Evolutionary conservation across 164 flowering plant genomes (phyloP).

Genomic region (Stephania cephalantha): DNA sequence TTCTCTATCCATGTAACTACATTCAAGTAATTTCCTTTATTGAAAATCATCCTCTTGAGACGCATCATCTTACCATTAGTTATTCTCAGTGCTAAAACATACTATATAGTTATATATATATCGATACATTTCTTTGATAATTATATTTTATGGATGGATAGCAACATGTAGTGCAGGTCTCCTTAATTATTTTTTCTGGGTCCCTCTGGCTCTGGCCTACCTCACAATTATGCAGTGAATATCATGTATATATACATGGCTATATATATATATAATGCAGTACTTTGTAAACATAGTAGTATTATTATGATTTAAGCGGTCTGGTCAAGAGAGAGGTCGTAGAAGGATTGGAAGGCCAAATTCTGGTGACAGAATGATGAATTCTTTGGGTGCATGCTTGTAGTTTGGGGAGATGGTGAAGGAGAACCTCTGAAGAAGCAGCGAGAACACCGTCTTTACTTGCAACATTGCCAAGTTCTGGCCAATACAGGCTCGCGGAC

Average conservation of each 20-base stretch:
- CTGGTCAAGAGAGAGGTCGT: not conserved
- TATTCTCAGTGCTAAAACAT: too few species aligned
- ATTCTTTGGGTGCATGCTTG: constrained; percentile 25
- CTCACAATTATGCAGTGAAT: not conserved
- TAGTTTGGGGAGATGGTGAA: constrained; percentile 15
- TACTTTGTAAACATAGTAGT: not conserved
- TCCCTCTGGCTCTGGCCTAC: not conserved
- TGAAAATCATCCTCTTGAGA: too few species aligned
- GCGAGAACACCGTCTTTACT: not conserved
- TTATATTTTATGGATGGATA: not conserved
- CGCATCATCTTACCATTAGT: too few species aligned
- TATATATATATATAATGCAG: too few species aligned
- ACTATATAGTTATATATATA: too few species aligned
- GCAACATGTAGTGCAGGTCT: not conserved
- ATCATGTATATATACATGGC: not conserved
- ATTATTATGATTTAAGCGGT: not conserved
- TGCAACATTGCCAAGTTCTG: constrained; percentile 34
- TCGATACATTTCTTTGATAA: too few species aligned
- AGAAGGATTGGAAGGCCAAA: constrained; percentile 26
- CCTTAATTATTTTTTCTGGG: not conserved
- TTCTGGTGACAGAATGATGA: constrained; percentile 27
- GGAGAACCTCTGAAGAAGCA: not conserved
- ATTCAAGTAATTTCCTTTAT: too few species aligned
- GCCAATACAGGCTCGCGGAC: constrained; percentile 32
- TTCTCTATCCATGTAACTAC: too few species aligned